A percentile compares a stretch with the other conserved stretches of the same genome.
Conservation (phyloP, 805 yeast species). For the Candida alai region DNA sequence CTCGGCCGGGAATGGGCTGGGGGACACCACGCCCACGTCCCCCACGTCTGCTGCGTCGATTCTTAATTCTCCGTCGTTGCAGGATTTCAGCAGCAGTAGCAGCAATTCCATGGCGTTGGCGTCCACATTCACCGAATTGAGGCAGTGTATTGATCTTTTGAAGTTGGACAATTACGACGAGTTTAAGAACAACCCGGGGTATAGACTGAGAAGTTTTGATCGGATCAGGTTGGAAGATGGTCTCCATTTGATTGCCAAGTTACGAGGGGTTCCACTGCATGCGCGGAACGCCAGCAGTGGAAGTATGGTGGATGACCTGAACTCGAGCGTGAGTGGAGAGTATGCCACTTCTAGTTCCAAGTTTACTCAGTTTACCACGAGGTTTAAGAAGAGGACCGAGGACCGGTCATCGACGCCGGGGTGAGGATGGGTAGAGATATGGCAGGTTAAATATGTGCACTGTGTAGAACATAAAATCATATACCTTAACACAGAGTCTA, state of each 20-base stretch:
- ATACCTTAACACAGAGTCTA: no score
- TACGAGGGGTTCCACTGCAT: conserved; percentile 24
- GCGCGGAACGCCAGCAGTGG: conserved; percentile 9
- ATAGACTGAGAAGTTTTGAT: conserved; percentile 55
- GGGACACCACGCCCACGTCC: conserved; percentile 14
- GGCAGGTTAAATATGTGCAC: no score
- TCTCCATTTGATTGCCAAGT: conserved; percentile 51
- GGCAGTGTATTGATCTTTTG: conserved; percentile 75
- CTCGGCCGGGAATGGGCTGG: conserved; percentile 15
- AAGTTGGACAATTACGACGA: conserved; percentile 61
- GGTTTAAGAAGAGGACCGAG: conserved; percentile 17
- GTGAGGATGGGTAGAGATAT: no score
- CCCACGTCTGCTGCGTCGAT: no score
- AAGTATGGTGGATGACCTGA: conserved; percentile 5
- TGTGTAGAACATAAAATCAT: no score
- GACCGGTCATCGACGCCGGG: no score
- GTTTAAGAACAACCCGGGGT: conserved; percentile 48
- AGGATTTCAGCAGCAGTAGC: no score
- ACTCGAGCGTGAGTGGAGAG: conserved; percentile 14
- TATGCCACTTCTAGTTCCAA: conserved; percentile 26
- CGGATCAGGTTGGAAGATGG: conserved; percentile 76
- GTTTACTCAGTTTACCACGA: conserved; percentile 31
- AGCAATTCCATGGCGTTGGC: conserved; percentile 52
- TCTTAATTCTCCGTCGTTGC: no score
- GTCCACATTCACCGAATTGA: conserved; percentile 71